Evolutionary conservation across 78 protist genomes (phyloP).

Genomic region (Monocercomonoides exilis): DNA sequence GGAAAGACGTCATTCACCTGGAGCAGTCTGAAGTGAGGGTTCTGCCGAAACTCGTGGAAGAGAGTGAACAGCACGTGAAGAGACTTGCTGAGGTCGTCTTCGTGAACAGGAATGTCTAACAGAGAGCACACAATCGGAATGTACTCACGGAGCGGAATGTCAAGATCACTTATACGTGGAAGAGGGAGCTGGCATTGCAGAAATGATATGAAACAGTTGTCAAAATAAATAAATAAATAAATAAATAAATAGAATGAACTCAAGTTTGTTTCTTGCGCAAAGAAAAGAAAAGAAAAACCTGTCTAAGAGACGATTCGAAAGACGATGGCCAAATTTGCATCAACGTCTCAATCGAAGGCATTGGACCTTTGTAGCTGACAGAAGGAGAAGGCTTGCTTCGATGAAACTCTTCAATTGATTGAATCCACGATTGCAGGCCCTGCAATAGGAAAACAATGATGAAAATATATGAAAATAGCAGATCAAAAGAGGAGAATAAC

Average conservation of each 20-base stretch:
- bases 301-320: background rate
- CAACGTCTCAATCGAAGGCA: background rate
- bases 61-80: slow-evolving; percentile 9
- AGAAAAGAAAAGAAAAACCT: background rate
- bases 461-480: too few species aligned
- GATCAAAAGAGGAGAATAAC: background rate
- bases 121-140: background rate
- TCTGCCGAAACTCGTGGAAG: background rate
- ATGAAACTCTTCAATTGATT: background rate
- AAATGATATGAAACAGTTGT: background rate
- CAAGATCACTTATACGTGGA: background rate
- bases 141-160: background rate
- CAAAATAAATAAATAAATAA: too few species aligned
- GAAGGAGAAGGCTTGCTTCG: background rate
- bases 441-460: too few species aligned
- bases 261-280: too few species aligned
- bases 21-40: slow-evolving; percentile 12
- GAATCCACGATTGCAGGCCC: slow-evolving; percentile 2
- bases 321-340: background rate
- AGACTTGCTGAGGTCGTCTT: background rate
- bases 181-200: background rate
- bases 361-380: background rate
- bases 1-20: too few species aligned
- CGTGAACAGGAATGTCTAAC: background rate
- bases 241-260: too few species aligned